Percentiles rank a stretch among this genome's conserved stretches.
Evolutionary conservation across 345 rosid genomes (phyloP).

Genomic region (Pistacia vera): DNA sequence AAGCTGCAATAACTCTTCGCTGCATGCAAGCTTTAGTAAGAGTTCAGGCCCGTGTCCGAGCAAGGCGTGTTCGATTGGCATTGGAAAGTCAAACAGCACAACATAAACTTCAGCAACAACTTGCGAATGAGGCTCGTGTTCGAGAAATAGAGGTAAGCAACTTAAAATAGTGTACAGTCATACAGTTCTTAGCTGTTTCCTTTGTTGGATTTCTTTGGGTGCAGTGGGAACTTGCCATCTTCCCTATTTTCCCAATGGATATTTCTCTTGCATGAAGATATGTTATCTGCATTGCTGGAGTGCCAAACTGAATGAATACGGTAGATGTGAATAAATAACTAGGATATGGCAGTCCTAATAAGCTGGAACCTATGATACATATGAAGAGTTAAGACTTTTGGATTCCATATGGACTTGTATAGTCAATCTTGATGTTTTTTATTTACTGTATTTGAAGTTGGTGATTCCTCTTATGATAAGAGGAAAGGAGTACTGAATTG

Average conservation of each 20-base stretch:
- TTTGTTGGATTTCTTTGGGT: not conserved
- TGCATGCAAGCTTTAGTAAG: conserved; percentile 99
- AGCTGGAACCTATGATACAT: not conserved
- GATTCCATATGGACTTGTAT: not conserved
- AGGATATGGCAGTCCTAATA: not conserved
- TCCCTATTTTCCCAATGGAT: not conserved
- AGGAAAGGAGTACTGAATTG: not conserved
- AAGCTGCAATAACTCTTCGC: conserved; percentile 98
- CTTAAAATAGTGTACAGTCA: not conserved
- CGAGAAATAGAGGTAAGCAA: conserved; percentile 84
- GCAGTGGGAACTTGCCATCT: not conserved
- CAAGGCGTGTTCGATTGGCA: conserved; percentile 93
- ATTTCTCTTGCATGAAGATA: not conserved
- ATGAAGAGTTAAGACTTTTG: not conserved
- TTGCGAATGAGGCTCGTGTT: conserved; percentile 75
- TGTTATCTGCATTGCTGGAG: not conserved
- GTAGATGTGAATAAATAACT: not conserved
- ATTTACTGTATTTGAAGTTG: not conserved
- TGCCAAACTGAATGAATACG: not conserved
- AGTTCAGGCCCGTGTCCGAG: conserved; percentile 98
- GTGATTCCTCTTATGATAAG: not conserved
- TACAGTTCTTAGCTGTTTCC: not conserved
- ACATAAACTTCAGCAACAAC: conserved; percentile 77
- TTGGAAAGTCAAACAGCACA: conserved; percentile 85
- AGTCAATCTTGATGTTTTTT: not conserved